Evolutionary conservation across 208 protist genomes (phyloP).

Genomic region (Trypanosoma melophagium): DNA sequence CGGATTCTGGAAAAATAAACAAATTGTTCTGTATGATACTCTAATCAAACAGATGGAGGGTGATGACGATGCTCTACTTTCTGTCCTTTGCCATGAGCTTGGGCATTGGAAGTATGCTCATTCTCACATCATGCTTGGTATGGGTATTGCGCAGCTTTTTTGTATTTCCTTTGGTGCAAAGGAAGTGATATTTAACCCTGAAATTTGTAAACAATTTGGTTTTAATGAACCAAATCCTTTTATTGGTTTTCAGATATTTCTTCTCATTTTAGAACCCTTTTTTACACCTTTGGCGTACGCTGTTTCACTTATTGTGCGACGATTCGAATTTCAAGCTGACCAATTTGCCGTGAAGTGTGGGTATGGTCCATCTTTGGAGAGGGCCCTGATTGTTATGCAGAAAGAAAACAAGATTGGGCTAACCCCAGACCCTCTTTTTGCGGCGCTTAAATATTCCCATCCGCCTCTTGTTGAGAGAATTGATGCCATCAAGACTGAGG

Average conservation of each 20-base stretch:
- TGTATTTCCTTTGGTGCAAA: slow-evolving; percentile 60
- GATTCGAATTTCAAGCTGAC: slow-evolving; percentile 79
- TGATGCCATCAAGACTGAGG: slow-evolving; percentile 50
- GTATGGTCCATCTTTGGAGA: slow-evolving; percentile 41
- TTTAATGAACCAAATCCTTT: slow-evolving; percentile 53
- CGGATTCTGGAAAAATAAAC: slow-evolving; percentile 83
- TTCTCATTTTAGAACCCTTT: slow-evolving; percentile 44
- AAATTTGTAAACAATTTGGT: slow-evolving; percentile 69
- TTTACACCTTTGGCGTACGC: slow-evolving; percentile 38
- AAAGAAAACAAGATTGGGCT: slow-evolving; percentile 70
- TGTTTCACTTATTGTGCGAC: slow-evolving; percentile 35
- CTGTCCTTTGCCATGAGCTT: slow-evolving; percentile 87
- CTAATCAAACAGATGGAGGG: slow-evolving; percentile 66
- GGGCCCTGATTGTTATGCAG: slow-evolving; percentile 45
- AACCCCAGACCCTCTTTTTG: slow-evolving; percentile 68
- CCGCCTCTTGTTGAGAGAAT: slow-evolving; percentile 76
- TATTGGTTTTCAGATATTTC: slow-evolving; percentile 64
- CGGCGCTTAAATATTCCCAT: slow-evolving; percentile 71
- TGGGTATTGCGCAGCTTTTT: slow-evolving; percentile 45
- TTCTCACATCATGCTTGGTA: slow-evolving; percentile 34
- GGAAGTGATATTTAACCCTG: slow-evolving; percentile 59
- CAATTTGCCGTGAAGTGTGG: slow-evolving; percentile 50
- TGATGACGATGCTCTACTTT: slow-evolving; percentile 62
- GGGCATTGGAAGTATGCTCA: slow-evolving; percentile 87
- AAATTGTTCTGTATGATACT: slow-evolving; percentile 91